Evolutionary conservation across 1,284 basidiomycete genomes (phyloP).

Genomic region (Boletus smithii): DNA sequence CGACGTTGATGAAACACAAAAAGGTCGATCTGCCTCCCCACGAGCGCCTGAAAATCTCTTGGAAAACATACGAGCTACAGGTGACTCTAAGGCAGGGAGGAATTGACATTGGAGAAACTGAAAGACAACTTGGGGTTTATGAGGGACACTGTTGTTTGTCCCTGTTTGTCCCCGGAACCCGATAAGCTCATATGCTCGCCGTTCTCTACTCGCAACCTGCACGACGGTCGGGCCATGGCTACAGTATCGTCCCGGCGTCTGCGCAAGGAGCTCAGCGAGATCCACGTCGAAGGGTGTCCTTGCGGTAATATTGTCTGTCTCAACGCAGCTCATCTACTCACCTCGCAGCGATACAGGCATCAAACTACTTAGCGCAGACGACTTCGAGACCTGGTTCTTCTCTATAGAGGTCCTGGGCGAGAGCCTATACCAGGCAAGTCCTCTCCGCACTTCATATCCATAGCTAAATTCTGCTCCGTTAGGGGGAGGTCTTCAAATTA

Average conservation of each 20-base stretch:
- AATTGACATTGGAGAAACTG: slow-evolving; percentile 25
- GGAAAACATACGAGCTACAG: slow-evolving; percentile 36
- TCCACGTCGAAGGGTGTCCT: slow-evolving; percentile 67
- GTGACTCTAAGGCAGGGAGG: slow-evolving; percentile 39
- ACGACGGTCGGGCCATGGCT: slow-evolving; percentile 43
- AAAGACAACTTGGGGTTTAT: slow-evolving; percentile 10
- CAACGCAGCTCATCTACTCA: slow-evolving; percentile 4
- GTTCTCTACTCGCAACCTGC: slow-evolving; percentile 11
- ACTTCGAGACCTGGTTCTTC: slow-evolving; percentile 71
- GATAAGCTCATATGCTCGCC: slow-evolving; percentile 1
- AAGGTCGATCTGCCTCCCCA: slow-evolving; percentile 43
- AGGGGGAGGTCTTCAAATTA: slow-evolving; percentile 74
- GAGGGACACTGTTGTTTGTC: slow-evolving; percentile 22
- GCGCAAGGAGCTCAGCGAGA: slow-evolving; percentile 70
- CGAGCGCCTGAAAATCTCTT: slow-evolving; percentile 48
- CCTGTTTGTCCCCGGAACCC: slow-evolving; percentile 21
- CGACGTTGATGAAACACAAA: slow-evolving; percentile 32
- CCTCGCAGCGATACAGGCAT: slow-evolving; percentile 49
- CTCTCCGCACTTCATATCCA: background rate
- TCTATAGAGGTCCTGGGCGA: slow-evolving; percentile 78
- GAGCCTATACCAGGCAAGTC: slow-evolving; percentile 61
- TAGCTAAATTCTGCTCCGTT: slow-evolving; percentile 6
- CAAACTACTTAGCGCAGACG: slow-evolving; percentile 62
- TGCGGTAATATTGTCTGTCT: slow-evolving; percentile 44
- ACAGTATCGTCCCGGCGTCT: slow-evolving; percentile 65